Evolutionary conservation across 2,329 filamentous ascomycete species (phyloP).

Genomic region (Colletotrichum graminicola): DNA sequence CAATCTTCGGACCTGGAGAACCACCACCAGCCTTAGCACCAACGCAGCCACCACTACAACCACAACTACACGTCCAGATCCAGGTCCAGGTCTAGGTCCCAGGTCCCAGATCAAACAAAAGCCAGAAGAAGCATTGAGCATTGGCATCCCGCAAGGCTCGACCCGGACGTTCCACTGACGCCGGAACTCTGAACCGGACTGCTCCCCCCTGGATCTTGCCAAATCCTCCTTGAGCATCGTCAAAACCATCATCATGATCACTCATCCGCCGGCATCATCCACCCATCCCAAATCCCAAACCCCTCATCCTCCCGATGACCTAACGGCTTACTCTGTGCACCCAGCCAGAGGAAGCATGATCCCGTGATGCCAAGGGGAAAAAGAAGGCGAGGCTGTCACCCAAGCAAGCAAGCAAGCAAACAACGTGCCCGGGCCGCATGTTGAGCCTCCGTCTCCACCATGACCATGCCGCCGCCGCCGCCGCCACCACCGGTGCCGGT

Average conservation of each 20-base stretch:
- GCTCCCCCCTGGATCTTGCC: conserved; percentile 30
- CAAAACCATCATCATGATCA: conserved; percentile 24
- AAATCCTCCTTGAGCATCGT: conserved; percentile 1
- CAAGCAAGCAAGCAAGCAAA: conserved; percentile 35
- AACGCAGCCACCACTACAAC: background rate
- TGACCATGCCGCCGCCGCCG: conserved; percentile 13
- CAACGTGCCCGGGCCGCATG: conserved; percentile 38
- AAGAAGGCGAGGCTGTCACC: conserved; percentile 29
- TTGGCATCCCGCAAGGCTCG: conserved; percentile 29
- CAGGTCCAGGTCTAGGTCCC: background rate
- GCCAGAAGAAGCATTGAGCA: conserved; percentile 8
- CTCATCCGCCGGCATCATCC: conserved; percentile 7
- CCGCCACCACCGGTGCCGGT: conserved; percentile 16
- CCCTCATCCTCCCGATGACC: background rate
- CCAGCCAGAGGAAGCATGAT: conserved; percentile 24
- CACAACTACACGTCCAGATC: background rate
- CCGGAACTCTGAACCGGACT: conserved; percentile 16
- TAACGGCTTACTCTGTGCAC: conserved; percentile 4
- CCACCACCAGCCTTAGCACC: background rate
- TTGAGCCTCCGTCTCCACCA: conserved; percentile 28
- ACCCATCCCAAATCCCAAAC: too few species aligned
- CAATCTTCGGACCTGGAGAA: background rate
- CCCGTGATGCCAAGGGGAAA: conserved; percentile 21
- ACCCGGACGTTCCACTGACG: conserved; percentile 1
- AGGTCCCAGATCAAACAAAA: background rate